phyloP scores from a whole-genome alignment of 768 basidiomycete genomes.

The Xerocomus potaroensis region DNA sequence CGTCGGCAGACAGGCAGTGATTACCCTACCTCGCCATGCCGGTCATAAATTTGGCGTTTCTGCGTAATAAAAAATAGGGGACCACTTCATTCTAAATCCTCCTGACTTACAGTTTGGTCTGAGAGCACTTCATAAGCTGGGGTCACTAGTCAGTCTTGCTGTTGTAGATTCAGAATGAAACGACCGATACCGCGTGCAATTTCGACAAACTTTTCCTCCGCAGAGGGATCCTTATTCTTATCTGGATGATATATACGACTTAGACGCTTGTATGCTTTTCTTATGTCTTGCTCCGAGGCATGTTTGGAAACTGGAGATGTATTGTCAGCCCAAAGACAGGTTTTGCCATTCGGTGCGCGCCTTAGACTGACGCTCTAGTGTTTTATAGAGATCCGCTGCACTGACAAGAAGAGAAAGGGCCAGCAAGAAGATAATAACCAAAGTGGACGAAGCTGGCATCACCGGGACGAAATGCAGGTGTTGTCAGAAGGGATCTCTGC shows the following conservation, averaged over 20 bases:
- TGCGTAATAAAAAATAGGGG: constrained; percentile 28
- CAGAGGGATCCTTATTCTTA: constrained; percentile 84
- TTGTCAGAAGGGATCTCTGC: background rate
- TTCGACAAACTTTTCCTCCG: constrained; percentile 85
- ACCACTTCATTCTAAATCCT: background rate
- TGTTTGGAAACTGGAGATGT: constrained; percentile 54
- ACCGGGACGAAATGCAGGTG: background rate
- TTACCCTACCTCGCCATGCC: constrained; percentile 73
- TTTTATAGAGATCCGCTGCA: constrained; percentile 78
- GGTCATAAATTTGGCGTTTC: constrained; percentile 94
- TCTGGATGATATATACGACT: constrained; percentile 92
- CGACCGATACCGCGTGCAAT: constrained; percentile 72
- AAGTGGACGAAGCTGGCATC: constrained; percentile 27
- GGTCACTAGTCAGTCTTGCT: constrained; percentile 6
- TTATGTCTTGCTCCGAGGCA: constrained; percentile 84
- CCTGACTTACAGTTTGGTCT: constrained; percentile 60
- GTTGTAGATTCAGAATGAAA: background rate
- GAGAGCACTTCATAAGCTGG: constrained; percentile 94
- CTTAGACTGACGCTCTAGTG: constrained; percentile 67
- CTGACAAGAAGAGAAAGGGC: constrained; percentile 28
- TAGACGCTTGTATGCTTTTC: constrained; percentile 86
- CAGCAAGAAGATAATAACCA: constrained; percentile 29
- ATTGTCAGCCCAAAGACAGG: constrained; percentile 21
- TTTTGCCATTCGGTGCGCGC: constrained; percentile 23
- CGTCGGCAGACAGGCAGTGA: background rate